These are phyloP conservation scores for Terana coerulea DNA, from an alignment of 768 basidiomycete genomes.

Conservation along the genomic window DNA sequence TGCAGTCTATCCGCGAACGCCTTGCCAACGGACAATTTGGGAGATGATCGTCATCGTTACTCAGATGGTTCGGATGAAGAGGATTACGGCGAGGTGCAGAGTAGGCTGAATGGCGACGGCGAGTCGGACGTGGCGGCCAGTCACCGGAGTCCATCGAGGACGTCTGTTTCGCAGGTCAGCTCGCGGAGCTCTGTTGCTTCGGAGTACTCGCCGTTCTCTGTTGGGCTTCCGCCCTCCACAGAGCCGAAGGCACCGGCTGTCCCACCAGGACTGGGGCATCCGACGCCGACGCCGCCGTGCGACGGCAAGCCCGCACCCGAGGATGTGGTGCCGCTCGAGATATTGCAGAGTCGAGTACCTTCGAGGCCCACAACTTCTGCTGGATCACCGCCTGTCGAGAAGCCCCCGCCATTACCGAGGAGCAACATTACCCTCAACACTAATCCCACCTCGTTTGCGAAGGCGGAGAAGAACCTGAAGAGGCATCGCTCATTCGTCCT, in stretches of 20 bases:
- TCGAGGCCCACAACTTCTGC: slow-evolving; percentile 32
- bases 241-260: slow-evolving; percentile 5
- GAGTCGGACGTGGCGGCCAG: slow-evolving; percentile 7
- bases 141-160: slow-evolving; percentile 4
- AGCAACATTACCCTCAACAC: slow-evolving; percentile 31
- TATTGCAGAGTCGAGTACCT: slow-evolving; percentile 55
- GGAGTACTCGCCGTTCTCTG: slow-evolving; percentile 7
- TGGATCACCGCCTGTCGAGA: slow-evolving; percentile 23
- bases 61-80: slow-evolving; percentile 47
- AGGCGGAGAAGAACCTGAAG: slow-evolving; percentile 22
- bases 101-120: slow-evolving; percentile 2
- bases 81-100: slow-evolving; percentile 28
- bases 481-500: slow-evolving; percentile 72
- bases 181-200: slow-evolving; percentile 14
- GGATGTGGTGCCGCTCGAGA: slow-evolving; percentile 64
- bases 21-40: slow-evolving; percentile 62
- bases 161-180: slow-evolving; percentile 4
- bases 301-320: slow-evolving; percentile 52
- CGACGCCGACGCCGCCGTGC: slow-evolving; percentile 13
- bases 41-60: slow-evolving; percentile 33
- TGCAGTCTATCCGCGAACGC: slow-evolving; percentile 65
- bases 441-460: slow-evolving; percentile 6
- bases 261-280: slow-evolving; percentile 2
- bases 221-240: slow-evolving; percentile 26
- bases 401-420: slow-evolving; percentile 8